These are phyloP conservation scores for Thelephora terrestris DNA, from an alignment of 1,284 basidiomycete genomes.

Conservation along the genomic window DNA sequence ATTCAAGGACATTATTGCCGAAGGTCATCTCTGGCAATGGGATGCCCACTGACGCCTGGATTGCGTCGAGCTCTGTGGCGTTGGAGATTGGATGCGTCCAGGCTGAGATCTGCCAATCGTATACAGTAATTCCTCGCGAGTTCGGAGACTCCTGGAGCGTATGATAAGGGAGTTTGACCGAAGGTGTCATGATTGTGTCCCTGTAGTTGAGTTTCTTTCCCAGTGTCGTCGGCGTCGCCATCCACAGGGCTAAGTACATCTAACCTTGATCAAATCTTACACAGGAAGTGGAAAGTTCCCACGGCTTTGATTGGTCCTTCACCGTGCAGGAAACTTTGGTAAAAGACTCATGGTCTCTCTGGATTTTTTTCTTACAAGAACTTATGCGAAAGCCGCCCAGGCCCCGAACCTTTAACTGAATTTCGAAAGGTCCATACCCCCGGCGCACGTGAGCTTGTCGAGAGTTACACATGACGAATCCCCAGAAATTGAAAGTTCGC, in stretches of 20 bases:
- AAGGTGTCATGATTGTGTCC: conserved; percentile 27
- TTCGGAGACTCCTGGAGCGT: conserved; percentile 55
- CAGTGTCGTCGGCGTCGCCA: conserved; percentile 6
- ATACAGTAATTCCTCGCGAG: conserved; percentile 53
- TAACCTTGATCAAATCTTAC: too few species aligned
- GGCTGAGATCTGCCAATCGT: conserved; percentile 55
- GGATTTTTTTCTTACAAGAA: too few species aligned
- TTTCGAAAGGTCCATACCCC: too few species aligned
- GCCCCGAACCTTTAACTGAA: too few species aligned
- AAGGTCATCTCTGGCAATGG: conserved; percentile 98
- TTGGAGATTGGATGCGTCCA: conserved; percentile 68
- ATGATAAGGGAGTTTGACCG: conserved; percentile 46
- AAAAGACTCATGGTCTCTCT: too few species aligned
- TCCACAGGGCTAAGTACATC: conserved; percentile 4
- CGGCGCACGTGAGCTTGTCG: too few species aligned
- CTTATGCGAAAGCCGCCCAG: too few species aligned
- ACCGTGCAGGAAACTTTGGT: too few species aligned
- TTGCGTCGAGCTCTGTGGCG: conserved; percentile 59
- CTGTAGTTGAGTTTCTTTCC: conserved; percentile 9
- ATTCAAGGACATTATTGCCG: conserved; percentile 70
- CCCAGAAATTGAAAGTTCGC: too few species aligned
- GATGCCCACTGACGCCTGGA: conserved; percentile 54
- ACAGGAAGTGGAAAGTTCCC: too few species aligned
- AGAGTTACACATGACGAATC: too few species aligned
- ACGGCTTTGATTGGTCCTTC: too few species aligned